Evolutionary conservation across 306 rosid genomes (phyloP).

Genomic region (Sphenostylis stenocarpa): DNA sequence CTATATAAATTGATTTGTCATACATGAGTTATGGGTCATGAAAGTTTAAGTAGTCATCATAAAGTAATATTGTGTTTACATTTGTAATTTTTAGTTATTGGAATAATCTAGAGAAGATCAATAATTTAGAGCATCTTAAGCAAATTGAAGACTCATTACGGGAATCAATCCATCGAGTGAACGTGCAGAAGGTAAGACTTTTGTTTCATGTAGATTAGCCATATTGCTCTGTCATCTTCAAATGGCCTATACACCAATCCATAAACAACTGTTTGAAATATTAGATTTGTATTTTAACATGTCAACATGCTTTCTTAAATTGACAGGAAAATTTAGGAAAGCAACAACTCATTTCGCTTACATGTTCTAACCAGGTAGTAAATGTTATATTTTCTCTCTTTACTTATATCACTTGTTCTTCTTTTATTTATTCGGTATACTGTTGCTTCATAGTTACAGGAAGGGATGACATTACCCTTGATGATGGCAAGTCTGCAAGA

Average conservation of each 20-base stretch:
- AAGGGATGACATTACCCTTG: conserved; percentile 56
- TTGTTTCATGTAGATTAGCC: conserved; percentile 13
- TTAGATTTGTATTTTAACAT: neutral
- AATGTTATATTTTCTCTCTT: neutral
- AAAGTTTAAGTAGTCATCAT: conserved; percentile 7
- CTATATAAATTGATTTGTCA: neutral
- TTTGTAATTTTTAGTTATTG: conserved; percentile 56
- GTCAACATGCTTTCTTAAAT: neutral
- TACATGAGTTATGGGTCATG: conserved; percentile 2
- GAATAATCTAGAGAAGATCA: conserved; percentile 60
- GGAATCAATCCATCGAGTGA: conserved; percentile 57
- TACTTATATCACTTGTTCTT: neutral
- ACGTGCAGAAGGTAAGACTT: conserved; percentile 52
- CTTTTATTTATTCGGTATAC: conserved; percentile 22
- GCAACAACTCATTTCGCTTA: conserved; percentile 53
- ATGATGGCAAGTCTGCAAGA: conserved; percentile 64
- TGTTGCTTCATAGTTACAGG: conserved; percentile 51
- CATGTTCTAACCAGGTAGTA: conserved; percentile 57
- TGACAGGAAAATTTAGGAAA: conserved; percentile 63
- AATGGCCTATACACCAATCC: neutral
- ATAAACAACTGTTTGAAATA: neutral
- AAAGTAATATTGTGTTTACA: conserved; percentile 27
- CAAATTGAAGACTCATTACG: conserved; percentile 69
- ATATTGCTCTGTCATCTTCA: conserved; percentile 15
- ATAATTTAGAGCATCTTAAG: conserved; percentile 56